These are phyloP conservation scores for Globisporangium uncinulatum DNA, from an alignment of 352 stramenopile species.

Conservation along the genomic window DNA sequence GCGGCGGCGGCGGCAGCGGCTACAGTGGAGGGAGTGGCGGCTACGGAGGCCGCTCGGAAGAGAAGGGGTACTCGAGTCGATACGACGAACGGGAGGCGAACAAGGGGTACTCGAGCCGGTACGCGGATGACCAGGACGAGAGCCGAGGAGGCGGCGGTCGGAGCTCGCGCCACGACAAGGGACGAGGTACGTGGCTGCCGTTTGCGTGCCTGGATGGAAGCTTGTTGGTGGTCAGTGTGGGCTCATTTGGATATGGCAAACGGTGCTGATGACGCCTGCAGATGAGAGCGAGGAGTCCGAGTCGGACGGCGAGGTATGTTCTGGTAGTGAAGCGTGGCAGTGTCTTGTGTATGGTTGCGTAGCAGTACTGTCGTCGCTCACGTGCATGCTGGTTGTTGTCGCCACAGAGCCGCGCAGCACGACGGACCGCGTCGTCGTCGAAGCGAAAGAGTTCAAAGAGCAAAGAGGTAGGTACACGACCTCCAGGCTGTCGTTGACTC, in stretches of 20 bases:
- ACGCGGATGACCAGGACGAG: conserved; percentile 58
- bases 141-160: conserved; percentile 30
- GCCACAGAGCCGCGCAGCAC: conserved; percentile 25
- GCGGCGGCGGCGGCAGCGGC: conserved; percentile 22
- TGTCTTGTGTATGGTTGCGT: not conserved
- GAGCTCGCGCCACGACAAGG: conserved; percentile 33
- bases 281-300: conserved; percentile 60
- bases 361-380: not conserved
- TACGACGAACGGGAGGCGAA: conserved; percentile 42
- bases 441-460: conserved; percentile 68
- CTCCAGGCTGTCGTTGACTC: not conserved
- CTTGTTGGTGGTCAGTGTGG: not conserved
- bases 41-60: conserved; percentile 19
- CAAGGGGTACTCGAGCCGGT: conserved; percentile 69
- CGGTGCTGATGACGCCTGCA: conserved; percentile 11
- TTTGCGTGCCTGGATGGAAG: not conserved
- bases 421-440: conserved; percentile 48
- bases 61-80: conserved; percentile 28
- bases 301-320: conserved; percentile 58
- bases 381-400: not conserved
- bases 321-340: not conserved
- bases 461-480: conserved; percentile 41
- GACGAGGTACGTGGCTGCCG: conserved; percentile 15
- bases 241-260: not conserved
- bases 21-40: conserved; percentile 31